A percentile compares a stretch with the other conserved stretches of the same genome.
Conservation (phyloP, 257 asterid species). For the Solanum clarkiae region DNA sequence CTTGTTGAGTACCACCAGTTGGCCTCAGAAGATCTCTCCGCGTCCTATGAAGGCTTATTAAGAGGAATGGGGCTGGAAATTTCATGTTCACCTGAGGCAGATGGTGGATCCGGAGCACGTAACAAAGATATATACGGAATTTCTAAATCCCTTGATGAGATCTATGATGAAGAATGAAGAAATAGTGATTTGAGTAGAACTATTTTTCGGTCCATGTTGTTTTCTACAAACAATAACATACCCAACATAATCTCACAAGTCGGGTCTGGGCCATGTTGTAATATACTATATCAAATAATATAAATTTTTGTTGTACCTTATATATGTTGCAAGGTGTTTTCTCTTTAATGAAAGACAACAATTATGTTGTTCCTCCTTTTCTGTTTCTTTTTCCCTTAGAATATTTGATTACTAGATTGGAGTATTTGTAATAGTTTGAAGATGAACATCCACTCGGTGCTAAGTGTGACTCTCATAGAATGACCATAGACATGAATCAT, state of each 20-base stretch:
- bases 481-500: too few species aligned
- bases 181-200: neutral
- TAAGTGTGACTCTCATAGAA: too few species aligned
- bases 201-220: neutral
- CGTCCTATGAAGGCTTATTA: constrained; percentile 69
- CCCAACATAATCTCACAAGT: neutral
- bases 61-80: constrained; percentile 68
- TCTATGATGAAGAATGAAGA: constrained; percentile 37
- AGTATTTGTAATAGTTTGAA: neutral
- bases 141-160: constrained; percentile 43
- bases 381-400: neutral
- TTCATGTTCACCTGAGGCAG: neutral
- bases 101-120: neutral
- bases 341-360: neutral
- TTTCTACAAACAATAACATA: too few species aligned
- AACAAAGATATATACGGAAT: constrained; percentile 21
- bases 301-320: neutral
- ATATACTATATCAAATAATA: neutral
- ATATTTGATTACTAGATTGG: neutral
- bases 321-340: neutral
- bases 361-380: neutral
- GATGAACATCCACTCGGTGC: neutral
- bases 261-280: neutral
- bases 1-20: constrained; percentile 92
- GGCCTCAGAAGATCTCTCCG: constrained; percentile 71